Evolutionary conservation across 2,329 filamentous ascomycete species (phyloP), one percentile per base, ranked within the genome.

Genomic region (Botrytis medusae): DNA sequence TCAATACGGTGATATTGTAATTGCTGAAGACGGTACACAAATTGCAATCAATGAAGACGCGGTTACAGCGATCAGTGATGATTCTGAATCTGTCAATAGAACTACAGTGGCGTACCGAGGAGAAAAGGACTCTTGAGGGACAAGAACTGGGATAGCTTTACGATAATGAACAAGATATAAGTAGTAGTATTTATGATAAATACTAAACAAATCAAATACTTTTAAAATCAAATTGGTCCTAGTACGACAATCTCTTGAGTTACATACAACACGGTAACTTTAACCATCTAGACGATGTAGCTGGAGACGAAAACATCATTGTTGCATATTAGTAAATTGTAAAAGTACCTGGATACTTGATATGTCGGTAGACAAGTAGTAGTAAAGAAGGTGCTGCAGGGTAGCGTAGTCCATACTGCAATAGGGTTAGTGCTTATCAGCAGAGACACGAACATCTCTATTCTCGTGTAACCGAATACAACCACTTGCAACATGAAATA

Each of bases 1-100:
- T 37, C 63, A 75, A 57, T 74, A 72, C 48, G 72, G 74, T 20
- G 77, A 78, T 68, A 48, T 70, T 20, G 61, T 78, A 34, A n/a
- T 78, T 42, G 78, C 78, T 22, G 74, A 74, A 40, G 78, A 79
- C 73, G 77, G 78, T 22, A 79, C 77, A n/a, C 71, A 75, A 44
- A 77, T 78, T 68, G 73, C 76, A 12, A 74, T 78, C 54, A 73
- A 74, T 20, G 77, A 74, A 40, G 59, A 59, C 25, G 48, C 34
- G 10, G 69, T 76, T 29, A 72, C 48, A 40, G 74, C 68, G 7
- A 46, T 63, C 29, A 74, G 64, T 60, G 73, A 75, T 40, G 64
- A 51, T 59, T 61, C 44, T 18, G 59, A 62, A 57, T 68, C 65
- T 63, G 40, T 46, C 32, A 40, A 72, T 14, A 57, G 59, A 61